Percentiles rank a stretch among this genome's conserved stretches.
Conservation (phyloP, 306 rosid species). For the Argentina anserina region DNA sequence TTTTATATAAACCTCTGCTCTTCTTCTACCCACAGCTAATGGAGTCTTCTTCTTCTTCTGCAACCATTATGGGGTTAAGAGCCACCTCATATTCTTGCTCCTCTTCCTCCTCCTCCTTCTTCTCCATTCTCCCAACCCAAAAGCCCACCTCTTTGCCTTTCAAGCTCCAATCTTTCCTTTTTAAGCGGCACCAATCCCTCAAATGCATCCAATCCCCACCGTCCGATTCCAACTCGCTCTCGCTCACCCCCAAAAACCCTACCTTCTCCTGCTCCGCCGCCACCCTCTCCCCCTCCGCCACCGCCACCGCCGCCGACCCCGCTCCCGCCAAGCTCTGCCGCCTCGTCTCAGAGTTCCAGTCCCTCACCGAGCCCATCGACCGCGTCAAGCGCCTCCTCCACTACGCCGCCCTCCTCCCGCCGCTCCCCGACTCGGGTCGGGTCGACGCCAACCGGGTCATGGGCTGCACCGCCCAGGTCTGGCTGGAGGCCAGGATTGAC, state of each 20-base stretch:
- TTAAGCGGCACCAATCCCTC: constrained; percentile 11
- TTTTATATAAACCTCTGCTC: background rate
- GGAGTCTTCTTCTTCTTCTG: constrained; percentile 35
- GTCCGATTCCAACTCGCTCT: constrained; percentile 15
- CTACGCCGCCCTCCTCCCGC: constrained; percentile 44
- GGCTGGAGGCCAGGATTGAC: constrained; percentile 63
- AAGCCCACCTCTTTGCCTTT: constrained; percentile 1
- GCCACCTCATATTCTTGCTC: constrained; percentile 26
- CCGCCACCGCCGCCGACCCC: constrained; percentile 25
- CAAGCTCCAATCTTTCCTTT: constrained; percentile 16
- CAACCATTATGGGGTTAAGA: constrained; percentile 43
- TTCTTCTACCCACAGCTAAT: constrained; percentile 25
- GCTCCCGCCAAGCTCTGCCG: constrained; percentile 45
- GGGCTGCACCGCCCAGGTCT: constrained; percentile 95
- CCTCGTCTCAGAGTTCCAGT: constrained; percentile 49
- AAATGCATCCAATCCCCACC: constrained; percentile 34
- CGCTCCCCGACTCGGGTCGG: constrained; percentile 38
- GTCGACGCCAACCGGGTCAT: constrained; percentile 76
- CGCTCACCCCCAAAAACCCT: constrained; percentile 15
- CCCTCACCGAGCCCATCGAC: constrained; percentile 56
- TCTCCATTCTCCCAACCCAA: constrained; percentile 24
- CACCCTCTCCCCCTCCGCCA: constrained; percentile 26
- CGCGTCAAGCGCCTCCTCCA: constrained; percentile 57
- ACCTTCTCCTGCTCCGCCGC: constrained; percentile 45
- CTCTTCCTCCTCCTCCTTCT: constrained; percentile 30